Evolutionary conservation across 2,329 filamentous ascomycete genomes (phyloP), one percentile per base, ranked within the genome.

Genomic region (Cordyceps fumosorosea): DNA sequence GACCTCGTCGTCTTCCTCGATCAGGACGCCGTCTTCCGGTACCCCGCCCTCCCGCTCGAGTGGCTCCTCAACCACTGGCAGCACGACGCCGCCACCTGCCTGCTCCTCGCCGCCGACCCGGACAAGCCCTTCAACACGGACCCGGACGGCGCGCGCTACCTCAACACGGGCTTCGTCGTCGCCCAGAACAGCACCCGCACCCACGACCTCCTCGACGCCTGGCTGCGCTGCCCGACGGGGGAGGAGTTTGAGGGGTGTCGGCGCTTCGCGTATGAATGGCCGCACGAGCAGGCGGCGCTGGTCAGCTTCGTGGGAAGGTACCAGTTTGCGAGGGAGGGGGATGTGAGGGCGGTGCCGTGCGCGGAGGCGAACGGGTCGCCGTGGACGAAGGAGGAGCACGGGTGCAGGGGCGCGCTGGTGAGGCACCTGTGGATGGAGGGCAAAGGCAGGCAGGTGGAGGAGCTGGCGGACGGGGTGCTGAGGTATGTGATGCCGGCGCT

Each of bases 11-110:
- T 81, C 52, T 76, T 77, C 51, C 66, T 80, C 58, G 79, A 81
- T 65, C 74, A 76, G 26, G 79, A 81, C 63, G 75, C 73, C 20
- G 71, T 75, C 7, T 72, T 80, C 58, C 69, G 72, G 0, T 71
- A 80, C 60, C 72, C 75, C 1, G 72, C 78, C 40, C 66, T 81
- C 0, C 78, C 78, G 3, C 63, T 80, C 18, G 79, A 81, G 68
- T 81, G 77, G 75, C 72, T 81, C 7, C 73, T 81, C 66, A 79
- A 78, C 66, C 72, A 76, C 47, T 81, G 78, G 79, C 72, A 76
- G 60, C 70, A 80, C 54, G 71, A 69, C 11, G 64, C 68, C 0
- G 66, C 74, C 2, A 79, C 76, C 0, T 72, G 78, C 14, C 68
- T 80, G 59, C 76, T 79, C 62, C 76, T 80, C 72, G 74, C 79